phyloP scores from a whole-genome alignment of 1,284 basidiomycete genomes.

The Trichosporon sp. region DNA sequence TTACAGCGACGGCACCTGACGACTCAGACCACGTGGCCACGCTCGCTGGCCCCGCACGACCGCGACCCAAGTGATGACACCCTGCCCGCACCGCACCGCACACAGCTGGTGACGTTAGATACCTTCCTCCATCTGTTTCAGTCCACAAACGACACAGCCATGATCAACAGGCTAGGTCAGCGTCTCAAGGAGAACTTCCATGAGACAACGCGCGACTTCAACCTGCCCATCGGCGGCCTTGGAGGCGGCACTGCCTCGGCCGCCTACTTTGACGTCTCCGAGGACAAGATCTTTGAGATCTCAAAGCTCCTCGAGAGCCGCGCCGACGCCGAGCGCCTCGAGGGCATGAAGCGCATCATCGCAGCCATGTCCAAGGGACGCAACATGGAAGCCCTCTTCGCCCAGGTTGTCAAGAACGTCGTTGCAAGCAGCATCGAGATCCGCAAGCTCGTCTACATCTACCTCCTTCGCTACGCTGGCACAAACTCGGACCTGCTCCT shows the following conservation, averaged over 20 bases:
- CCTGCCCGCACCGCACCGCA: background rate
- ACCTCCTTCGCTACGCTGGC: slow-evolving; percentile 88
- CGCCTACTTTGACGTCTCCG: slow-evolving; percentile 56
- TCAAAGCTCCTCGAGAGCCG: slow-evolving; percentile 80
- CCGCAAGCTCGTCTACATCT: slow-evolving; percentile 96
- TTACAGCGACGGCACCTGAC: slow-evolving; percentile 6
- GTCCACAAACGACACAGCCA: background rate
- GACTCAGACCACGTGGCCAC: background rate
- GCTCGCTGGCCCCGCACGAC: background rate
- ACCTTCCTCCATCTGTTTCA: background rate
- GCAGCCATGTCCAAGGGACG: slow-evolving; percentile 92
- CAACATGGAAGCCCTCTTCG: slow-evolving; percentile 88
- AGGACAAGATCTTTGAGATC: slow-evolving; percentile 63
- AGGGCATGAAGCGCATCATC: slow-evolving; percentile 89
- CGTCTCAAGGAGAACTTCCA: slow-evolving; percentile 58
- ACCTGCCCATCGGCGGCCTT: slow-evolving; percentile 41
- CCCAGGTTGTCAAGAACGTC: slow-evolving; percentile 92
- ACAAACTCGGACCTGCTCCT: slow-evolving; percentile 92
- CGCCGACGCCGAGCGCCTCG: slow-evolving; percentile 82
- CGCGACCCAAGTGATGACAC: background rate
- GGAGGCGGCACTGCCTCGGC: slow-evolving; percentile 42
- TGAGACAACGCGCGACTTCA: slow-evolving; percentile 56
- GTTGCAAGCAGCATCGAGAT: slow-evolving; percentile 88
- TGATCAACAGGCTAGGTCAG: slow-evolving; percentile 54
- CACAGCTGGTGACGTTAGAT: too few relatives aligned